Evolutionary conservation across 257 asterid genomes (phyloP).

Genomic region (Solanum raphanifolium): DNA sequence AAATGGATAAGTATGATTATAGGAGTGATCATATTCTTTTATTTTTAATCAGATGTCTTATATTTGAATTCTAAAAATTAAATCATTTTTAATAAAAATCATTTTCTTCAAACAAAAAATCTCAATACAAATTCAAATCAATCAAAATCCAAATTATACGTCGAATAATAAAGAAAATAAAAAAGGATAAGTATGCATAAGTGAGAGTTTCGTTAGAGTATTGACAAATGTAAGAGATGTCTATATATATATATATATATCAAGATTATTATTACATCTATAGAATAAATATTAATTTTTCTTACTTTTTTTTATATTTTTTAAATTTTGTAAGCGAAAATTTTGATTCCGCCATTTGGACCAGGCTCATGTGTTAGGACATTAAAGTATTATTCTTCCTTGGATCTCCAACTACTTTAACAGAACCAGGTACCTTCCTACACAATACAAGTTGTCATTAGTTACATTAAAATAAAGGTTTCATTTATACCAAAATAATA

Average conservation of each 20-base stretch:
- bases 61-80: accelerated
- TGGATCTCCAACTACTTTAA: slow-evolving; percentile 6
- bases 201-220: not conserved
- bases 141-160: accelerated
- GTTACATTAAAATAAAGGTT: not conserved
- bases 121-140: not conserved
- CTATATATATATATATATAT: no score
- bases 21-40: not conserved
- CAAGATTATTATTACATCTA: no score
- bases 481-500: slow-evolving; percentile 5
- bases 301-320: no score
- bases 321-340: not conserved
- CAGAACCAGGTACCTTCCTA: not conserved
- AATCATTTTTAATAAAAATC: not conserved
- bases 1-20: not conserved
- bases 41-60: not conserved
- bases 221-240: not conserved
- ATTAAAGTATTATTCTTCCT: not conserved
- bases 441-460: slow-evolving; percentile 10
- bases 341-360: not conserved
- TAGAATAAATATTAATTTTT: no score
- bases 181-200: not conserved
- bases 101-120: not conserved
- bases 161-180: no score
- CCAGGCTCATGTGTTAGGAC: not conserved